Evolutionary conservation across 1,139 yeast species (phyloP), one percentile per base, ranked within the genome.

Genomic region (Nakaseomyces bracarensis): DNA sequence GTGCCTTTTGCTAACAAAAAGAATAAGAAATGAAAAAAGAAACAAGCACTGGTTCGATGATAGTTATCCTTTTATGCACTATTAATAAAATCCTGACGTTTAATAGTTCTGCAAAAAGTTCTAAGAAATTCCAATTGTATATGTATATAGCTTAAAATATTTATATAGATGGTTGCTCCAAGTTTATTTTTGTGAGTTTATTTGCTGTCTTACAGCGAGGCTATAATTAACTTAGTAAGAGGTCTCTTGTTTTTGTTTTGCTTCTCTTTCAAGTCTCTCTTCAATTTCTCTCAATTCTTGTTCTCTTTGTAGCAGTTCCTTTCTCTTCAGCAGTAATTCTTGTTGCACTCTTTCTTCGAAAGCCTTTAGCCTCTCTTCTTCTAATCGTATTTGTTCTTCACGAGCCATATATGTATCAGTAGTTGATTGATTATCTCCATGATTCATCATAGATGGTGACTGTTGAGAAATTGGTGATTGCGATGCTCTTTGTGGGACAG

Each of bases 301-400:
- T 64, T 91, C 98, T 59, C 96, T 77, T 44, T 86, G 87, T 55
- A 82, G 71, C 50, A 91, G 73, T 63, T 86, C 95, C 55, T 81
- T 79, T 52, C 94, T 75, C 71, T 87, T 87, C 59, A 77, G 77
- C 55, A 83, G 71, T 63, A 91, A 73, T 61, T 89, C 97, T 57
- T 82, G 83, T 63, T 86, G 96, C 19, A 91, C 96, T 52, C 95
- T 73, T 60, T 81, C 85, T 64, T 82, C 93, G 57, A 81, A 82
- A 42, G 83, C 84, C 58, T 70, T 77, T 55, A 82, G 69, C 61
- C 91, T 74, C 61, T 82, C 91, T 63, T 82, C 91, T 61, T 82
- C 93, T 45, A 81, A 67, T 60, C 79, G 77, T 54, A 82, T 82
- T 61, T 82, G 91, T 59, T 82, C 91, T 61, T 82, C 93, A 64